Percentiles rank a stretch among this genome's conserved stretches.
Conservation (phyloP, 257 asterid genomes). For the Lithospermum erythrorhizon region DNA sequence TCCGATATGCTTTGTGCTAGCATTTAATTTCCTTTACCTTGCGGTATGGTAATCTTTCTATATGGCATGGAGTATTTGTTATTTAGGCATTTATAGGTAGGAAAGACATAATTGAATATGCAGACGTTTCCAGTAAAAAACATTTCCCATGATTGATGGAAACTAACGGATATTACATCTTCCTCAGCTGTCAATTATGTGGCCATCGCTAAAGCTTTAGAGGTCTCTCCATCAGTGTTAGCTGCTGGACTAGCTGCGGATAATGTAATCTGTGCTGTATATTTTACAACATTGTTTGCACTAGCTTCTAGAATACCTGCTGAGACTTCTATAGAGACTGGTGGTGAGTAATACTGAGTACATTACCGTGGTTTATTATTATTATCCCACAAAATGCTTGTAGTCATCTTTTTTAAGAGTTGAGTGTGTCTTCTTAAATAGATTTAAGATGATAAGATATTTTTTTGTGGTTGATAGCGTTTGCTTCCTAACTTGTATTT, state of each 20-base stretch:
- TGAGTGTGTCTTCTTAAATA: too few species aligned
- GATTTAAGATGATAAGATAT: too few species aligned
- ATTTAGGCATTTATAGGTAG: too few species aligned
- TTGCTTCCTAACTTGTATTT: background rate
- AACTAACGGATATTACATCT: conserved; percentile 8
- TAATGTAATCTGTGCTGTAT: conserved; percentile 86
- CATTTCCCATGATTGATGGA: background rate
- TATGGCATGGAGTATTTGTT: too few species aligned
- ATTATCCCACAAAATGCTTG: too few species aligned
- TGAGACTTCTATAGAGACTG: conserved; percentile 35
- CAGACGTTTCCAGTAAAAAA: too few species aligned
- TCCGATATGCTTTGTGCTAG: background rate
- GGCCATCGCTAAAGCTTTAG: conserved; percentile 86
- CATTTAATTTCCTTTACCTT: background rate
- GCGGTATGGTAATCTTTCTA: too few species aligned
- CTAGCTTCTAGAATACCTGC: conserved; percentile 77
- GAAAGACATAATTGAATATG: too few species aligned
- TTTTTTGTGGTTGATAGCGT: background rate
- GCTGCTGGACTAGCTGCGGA: conserved; percentile 98
- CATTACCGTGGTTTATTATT: background rate
- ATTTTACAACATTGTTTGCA: conserved; percentile 71
- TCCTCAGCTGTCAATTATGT: conserved; percentile 84
- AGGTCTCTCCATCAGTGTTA: conserved; percentile 70
- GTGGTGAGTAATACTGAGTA: conserved; percentile 34
- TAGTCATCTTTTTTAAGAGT: too few species aligned